A percentile compares a stretch with the other conserved stretches of the same genome.
These are phyloP conservation scores for Neoascochyta sp. DNA, from an alignment of 2,329 filamentous ascomycete species.

Conservation along the genomic window DNA sequence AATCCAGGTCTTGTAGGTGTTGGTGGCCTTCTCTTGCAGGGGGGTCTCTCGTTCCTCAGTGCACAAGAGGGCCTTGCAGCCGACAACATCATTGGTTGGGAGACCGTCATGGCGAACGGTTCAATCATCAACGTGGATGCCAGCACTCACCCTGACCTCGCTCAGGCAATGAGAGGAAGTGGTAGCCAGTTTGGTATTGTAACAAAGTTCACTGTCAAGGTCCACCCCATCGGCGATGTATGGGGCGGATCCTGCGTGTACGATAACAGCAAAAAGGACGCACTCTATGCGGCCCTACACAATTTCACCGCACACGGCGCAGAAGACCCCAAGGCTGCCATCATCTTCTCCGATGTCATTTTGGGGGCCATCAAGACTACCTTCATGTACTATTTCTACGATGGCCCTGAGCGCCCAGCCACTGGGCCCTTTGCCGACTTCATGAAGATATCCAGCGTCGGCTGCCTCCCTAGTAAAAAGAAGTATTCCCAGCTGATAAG, in stretches of 20 bases:
- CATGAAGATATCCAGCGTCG: slow-evolving; percentile 23
- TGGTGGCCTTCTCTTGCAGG: slow-evolving; percentile 16
- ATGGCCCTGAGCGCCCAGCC: slow-evolving; percentile 27
- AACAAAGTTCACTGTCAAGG: slow-evolving; percentile 21
- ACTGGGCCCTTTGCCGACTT: slow-evolving; percentile 33
- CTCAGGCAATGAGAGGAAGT: slow-evolving; percentile 30
- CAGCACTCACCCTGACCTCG: slow-evolving; percentile 28
- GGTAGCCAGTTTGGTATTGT: slow-evolving; percentile 28
- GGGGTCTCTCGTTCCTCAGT: slow-evolving; percentile 23
- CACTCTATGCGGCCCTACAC: slow-evolving; percentile 35
- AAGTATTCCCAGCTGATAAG: slow-evolving; percentile 34
- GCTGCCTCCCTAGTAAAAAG: slow-evolving; percentile 20
- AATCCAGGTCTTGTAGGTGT: slow-evolving; percentile 19
- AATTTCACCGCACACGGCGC: slow-evolving; percentile 26
- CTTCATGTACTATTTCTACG: slow-evolving; percentile 22
- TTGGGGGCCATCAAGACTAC: slow-evolving; percentile 7
- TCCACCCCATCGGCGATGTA: slow-evolving; percentile 28
- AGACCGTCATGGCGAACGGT: slow-evolving; percentile 31
- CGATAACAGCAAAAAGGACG: slow-evolving; percentile 18
- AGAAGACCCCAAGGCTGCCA: slow-evolving; percentile 21
- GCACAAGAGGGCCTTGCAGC: slow-evolving; percentile 23
- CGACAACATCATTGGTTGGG: slow-evolving; percentile 35
- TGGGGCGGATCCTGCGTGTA: slow-evolving; percentile 42
- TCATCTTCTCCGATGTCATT: slow-evolving; percentile 17
- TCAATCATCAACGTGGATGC: slow-evolving; percentile 24